Evolutionary conservation across 2,329 filamentous ascomycete species (phyloP).

Genomic region (Fusarium sp.): DNA sequence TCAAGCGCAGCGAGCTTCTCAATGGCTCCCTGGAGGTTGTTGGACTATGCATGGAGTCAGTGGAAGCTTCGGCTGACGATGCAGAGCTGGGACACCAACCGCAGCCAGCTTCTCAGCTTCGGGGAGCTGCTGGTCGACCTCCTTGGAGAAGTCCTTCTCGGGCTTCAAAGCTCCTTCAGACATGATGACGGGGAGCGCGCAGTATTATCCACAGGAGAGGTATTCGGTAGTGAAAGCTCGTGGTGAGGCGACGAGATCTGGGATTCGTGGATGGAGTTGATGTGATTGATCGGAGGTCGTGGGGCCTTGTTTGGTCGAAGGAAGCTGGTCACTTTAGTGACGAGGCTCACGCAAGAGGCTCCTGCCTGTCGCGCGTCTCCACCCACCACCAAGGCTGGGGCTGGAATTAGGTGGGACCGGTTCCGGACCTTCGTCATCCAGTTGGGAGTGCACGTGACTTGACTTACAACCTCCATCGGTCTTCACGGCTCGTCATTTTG

Average conservation of each 20-base stretch:
- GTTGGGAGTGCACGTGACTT: conserved; percentile 21
- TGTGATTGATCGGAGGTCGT: conserved; percentile 38
- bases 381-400: conserved; percentile 27
- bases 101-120: conserved; percentile 91
- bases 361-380: conserved; percentile 49
- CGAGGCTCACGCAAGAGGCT: conserved; percentile 54
- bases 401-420: conserved; percentile 41
- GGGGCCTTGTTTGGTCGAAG: conserved; percentile 43
- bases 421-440: conserved; percentile 23
- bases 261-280: conserved; percentile 30
- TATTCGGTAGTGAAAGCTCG: not conserved
- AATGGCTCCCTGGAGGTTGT: conserved; percentile 85
- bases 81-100: conserved; percentile 64
- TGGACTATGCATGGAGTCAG: conserved; percentile 57
- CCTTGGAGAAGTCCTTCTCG: conserved; percentile 99
- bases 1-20: conserved; percentile 93
- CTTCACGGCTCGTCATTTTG: not conserved
- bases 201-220: conserved; percentile 13
- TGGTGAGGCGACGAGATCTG: not conserved
- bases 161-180: conserved; percentile 87
- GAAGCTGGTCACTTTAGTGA: conserved; percentile 46
- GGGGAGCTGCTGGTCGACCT: conserved; percentile 90
- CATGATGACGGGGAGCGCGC: conserved; percentile 63
- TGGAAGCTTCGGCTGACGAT: not conserved
- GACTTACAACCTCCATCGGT: not conserved